Conservation (phyloP, 495 filamentous ascomycete genomes). For the Aspergillus affinis region DNA sequence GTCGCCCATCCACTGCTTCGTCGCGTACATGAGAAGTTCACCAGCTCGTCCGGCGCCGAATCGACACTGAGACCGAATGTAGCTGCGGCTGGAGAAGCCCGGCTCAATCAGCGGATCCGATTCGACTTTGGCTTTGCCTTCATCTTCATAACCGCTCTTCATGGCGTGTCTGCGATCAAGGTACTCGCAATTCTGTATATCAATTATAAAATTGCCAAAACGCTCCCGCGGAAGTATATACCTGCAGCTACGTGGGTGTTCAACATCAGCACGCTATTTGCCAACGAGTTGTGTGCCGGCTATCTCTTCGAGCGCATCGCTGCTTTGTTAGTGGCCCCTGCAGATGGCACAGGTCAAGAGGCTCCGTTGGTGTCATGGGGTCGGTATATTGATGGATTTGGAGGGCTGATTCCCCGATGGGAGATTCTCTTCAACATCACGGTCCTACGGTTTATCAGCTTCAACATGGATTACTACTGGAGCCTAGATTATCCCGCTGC, state of each 20-base stretch:
- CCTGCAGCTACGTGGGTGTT: constrained; percentile 88
- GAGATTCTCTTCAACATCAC: constrained; percentile 97
- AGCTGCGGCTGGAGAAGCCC: constrained; percentile 55
- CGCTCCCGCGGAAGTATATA: constrained; percentile 63
- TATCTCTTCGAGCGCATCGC: constrained; percentile 69
- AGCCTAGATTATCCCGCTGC: constrained; percentile 63
- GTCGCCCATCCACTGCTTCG: constrained; percentile 76
- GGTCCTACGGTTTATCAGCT: constrained; percentile 88
- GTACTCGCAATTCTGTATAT: constrained; percentile 73
- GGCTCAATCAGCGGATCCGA: constrained; percentile 70
- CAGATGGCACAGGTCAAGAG: constrained; percentile 28
- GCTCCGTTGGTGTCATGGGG: constrained; percentile 56
- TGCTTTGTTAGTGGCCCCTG: constrained; percentile 43
- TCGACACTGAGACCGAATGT: constrained; percentile 14
- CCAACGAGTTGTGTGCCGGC: constrained; percentile 80
- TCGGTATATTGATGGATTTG: constrained; percentile 66
- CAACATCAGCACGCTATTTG: constrained; percentile 82
- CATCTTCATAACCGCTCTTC: constrained; percentile 72
- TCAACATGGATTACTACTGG: constrained; percentile 98
- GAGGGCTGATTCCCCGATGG: constrained; percentile 85
- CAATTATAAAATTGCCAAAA: constrained; percentile 78
- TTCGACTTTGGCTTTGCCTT: constrained; percentile 86
- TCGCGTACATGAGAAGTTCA: constrained; percentile 58
- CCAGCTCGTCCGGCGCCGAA: constrained; percentile 9
- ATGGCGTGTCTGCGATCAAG: constrained; percentile 84